These are phyloP conservation scores for Parietaria judaica DNA, from an alignment of 306 rosid species.

Conservation along the genomic window DNA sequence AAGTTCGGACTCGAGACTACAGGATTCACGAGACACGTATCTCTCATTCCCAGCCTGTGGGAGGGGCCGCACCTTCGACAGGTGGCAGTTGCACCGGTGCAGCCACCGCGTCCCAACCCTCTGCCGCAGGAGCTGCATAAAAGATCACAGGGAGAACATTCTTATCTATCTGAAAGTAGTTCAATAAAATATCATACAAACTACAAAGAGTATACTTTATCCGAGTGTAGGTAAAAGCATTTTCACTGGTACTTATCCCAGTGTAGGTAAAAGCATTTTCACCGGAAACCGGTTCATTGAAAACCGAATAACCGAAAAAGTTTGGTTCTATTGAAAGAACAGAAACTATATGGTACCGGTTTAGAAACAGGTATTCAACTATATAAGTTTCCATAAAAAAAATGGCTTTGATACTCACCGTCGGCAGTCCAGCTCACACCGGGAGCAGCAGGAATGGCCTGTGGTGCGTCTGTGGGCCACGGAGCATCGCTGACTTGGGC, in stretches of 20 bases:
- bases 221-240: too few species aligned
- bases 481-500: constrained; percentile 29
- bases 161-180: background rate
- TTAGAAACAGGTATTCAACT: too few species aligned
- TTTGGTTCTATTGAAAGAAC: too few species aligned
- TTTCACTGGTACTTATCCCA: too few species aligned
- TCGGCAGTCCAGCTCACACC: constrained; percentile 28
- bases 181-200: background rate
- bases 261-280: too few species aligned
- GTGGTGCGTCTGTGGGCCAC: constrained; percentile 23
- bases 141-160: background rate
- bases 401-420: constrained; percentile 5
- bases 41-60: constrained; percentile 25
- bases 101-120: constrained; percentile 33
- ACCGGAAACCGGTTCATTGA: too few species aligned
- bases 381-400: too few species aligned
- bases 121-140: constrained; percentile 16
- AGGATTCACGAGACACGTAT: too few species aligned
- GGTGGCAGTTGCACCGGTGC: constrained; percentile 13
- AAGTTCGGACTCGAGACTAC: too few species aligned
- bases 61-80: constrained; percentile 6
- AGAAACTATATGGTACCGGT: too few species aligned
- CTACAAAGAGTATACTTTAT: background rate
- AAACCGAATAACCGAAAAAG: too few species aligned
- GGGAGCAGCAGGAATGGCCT: constrained; percentile 16